These are phyloP conservation scores for Alternaria atra DNA, from an alignment of 2,329 filamentous ascomycete species.

Conservation along the genomic window DNA sequence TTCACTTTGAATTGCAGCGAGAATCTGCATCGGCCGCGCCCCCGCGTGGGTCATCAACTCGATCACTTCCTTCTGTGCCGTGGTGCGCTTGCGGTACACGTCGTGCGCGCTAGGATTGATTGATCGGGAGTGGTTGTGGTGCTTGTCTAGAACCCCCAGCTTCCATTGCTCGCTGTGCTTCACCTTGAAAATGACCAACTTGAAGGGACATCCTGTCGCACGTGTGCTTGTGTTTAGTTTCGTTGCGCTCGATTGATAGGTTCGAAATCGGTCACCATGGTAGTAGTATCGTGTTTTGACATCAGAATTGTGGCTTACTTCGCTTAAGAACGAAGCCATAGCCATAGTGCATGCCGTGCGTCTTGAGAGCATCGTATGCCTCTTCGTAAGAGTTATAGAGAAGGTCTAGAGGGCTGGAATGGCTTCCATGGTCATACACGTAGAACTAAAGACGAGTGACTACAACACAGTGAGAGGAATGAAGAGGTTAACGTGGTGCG, in stretches of 20 bases:
- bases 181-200: slow-evolving; percentile 18
- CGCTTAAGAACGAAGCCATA: not conserved
- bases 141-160: slow-evolving; percentile 17
- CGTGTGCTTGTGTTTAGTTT: slow-evolving; percentile 18
- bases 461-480: too few relatives aligned
- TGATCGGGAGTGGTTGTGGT: slow-evolving; percentile 17
- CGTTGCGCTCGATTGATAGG: slow-evolving; percentile 11
- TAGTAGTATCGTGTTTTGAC: not conserved
- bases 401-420: slow-evolving; percentile 7
- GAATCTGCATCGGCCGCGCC: slow-evolving; percentile 17
- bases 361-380: slow-evolving; percentile 21
- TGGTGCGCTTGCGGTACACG: slow-evolving; percentile 18
- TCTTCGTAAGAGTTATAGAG: slow-evolving; percentile 22
- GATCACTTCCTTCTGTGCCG: slow-evolving; percentile 21
- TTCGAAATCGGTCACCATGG: not conserved
- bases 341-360: slow-evolving; percentile 17
- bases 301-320: not conserved
- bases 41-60: slow-evolving; percentile 17
- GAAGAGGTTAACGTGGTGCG: slow-evolving; percentile 3
- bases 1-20: slow-evolving; percentile 17
- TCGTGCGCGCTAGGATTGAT: slow-evolving; percentile 21
- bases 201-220: slow-evolving; percentile 15
- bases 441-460: too few relatives aligned
- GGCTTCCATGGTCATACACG: not conserved
- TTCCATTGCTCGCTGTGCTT: slow-evolving; percentile 16